phyloP scores from a whole-genome alignment of 2,329 filamentous ascomycete genomes.

The Penicillium frequentans region DNA sequence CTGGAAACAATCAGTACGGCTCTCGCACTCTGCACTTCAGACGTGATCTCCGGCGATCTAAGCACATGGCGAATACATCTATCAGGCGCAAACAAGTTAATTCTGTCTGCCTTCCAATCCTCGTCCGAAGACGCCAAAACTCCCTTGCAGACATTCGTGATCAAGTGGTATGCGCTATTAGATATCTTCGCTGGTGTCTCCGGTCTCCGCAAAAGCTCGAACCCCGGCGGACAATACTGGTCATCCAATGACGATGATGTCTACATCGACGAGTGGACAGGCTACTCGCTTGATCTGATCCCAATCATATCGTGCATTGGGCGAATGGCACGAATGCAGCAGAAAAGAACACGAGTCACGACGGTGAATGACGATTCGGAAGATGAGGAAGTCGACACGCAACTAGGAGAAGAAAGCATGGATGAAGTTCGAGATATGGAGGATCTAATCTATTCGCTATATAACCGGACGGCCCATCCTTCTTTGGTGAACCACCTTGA shows the following conservation, averaged over 20 bases:
- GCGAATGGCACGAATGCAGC: neutral
- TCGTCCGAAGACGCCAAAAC: neutral
- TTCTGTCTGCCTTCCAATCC: conserved; percentile 1
- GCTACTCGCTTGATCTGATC: conserved; percentile 6
- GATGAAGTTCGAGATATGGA: conserved; percentile 1
- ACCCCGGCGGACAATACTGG: conserved; percentile 5
- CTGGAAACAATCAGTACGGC: conserved; percentile 6
- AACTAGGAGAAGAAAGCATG: neutral
- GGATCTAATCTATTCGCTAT: conserved; percentile 4
- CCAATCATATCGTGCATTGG: conserved; percentile 6
- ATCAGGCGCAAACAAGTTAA: conserved; percentile 4
- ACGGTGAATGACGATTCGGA: conserved; percentile 1
- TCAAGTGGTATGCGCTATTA: conserved; percentile 5
- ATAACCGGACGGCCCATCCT: conserved; percentile 4
- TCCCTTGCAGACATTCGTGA: neutral
- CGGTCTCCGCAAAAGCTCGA: conserved; percentile 3
- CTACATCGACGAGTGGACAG: conserved; percentile 9
- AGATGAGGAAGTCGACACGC: neutral
- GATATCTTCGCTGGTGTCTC: conserved; percentile 8
- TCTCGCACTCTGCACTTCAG: conserved; percentile 7
- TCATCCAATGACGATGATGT: conserved; percentile 1
- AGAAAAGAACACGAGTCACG: neutral
- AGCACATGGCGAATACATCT: conserved; percentile 7
- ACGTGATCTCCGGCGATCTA: conserved; percentile 6
- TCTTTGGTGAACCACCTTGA: neutral